A percentile compares a stretch with the other conserved stretches of the same genome.
These are phyloP conservation scores for Malassezia arunalokei DNA, from an alignment of 1,284 basidiomycete genomes.

Conservation along the genomic window DNA sequence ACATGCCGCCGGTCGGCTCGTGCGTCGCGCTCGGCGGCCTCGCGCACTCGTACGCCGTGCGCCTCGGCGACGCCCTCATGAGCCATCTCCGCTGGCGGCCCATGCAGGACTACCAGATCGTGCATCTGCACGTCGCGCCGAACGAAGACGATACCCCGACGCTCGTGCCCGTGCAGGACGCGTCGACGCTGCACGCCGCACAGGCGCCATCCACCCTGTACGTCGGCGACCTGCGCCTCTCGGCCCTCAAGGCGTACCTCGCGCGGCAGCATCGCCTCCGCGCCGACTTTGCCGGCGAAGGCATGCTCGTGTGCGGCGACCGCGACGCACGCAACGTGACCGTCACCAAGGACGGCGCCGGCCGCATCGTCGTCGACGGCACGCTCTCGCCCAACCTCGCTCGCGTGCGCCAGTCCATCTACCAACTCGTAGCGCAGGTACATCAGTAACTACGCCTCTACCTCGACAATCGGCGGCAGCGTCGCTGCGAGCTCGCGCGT, in stretches of 20 bases:
- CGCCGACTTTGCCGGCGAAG: slow-evolving; percentile 44
- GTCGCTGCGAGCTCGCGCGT: slow-evolving; percentile 64
- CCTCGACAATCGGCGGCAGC: slow-evolving; percentile 38
- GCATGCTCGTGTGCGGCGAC: slow-evolving; percentile 35
- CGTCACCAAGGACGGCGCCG: slow-evolving; percentile 27
- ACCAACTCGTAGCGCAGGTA: slow-evolving; percentile 34
- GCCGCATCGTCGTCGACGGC: slow-evolving; percentile 39
- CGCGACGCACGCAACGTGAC: slow-evolving; percentile 25
- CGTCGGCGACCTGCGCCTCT: slow-evolving; percentile 43
- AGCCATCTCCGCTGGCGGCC: slow-evolving; percentile 71
- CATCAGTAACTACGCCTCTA: slow-evolving; percentile 6
- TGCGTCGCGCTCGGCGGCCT: slow-evolving; percentile 83
- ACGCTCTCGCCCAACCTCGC: slow-evolving; percentile 27
- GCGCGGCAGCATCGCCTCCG: slow-evolving; percentile 22
- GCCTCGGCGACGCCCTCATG: slow-evolving; percentile 76
- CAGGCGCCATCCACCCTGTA: slow-evolving; percentile 28
- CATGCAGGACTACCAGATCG: slow-evolving; percentile 96
- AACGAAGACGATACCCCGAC: slow-evolving; percentile 59
- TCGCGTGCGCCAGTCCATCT: slow-evolving; percentile 30
- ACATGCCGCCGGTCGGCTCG: slow-evolving; percentile 62
- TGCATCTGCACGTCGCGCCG: slow-evolving; percentile 73
- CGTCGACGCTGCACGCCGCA: neutral
- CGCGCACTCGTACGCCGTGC: slow-evolving; percentile 83
- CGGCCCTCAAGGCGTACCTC: slow-evolving; percentile 29
- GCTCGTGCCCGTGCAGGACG: slow-evolving; percentile 24